Conservation (phyloP, 2,329 filamentous ascomycete species). For the Ceratocystis papillata region DNA sequence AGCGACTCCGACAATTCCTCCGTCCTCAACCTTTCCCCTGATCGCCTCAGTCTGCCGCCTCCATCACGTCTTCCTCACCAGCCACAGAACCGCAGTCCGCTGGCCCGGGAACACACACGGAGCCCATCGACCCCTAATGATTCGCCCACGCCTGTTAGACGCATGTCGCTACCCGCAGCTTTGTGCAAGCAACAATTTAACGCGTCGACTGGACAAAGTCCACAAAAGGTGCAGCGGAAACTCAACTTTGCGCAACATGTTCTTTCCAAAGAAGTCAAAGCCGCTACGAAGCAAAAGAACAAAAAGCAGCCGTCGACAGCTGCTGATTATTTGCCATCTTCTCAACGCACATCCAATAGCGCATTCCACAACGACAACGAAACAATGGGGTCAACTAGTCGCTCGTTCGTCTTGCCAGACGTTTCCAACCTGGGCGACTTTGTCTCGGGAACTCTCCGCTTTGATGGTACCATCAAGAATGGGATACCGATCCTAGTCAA, state of each 20-base stretch:
- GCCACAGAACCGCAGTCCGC: slow-evolving; percentile 33
- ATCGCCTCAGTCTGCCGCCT: slow-evolving; percentile 32
- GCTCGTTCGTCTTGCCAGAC: slow-evolving; percentile 46
- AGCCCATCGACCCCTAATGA: slow-evolving; percentile 28
- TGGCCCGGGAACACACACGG: slow-evolving; percentile 32
- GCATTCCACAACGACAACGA: slow-evolving; percentile 23
- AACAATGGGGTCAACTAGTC: slow-evolving; percentile 32
- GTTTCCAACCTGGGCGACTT: slow-evolving; percentile 48
- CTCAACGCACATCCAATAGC: slow-evolving; percentile 24
- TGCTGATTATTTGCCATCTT: not conserved
- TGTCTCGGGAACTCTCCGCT: slow-evolving; percentile 44
- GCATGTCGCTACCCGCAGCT: slow-evolving; percentile 24
- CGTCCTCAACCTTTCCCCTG: slow-evolving; percentile 30
- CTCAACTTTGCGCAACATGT: slow-evolving; percentile 24
- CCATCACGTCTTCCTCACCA: slow-evolving; percentile 29
- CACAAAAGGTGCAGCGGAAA: slow-evolving; percentile 22
- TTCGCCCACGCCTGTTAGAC: slow-evolving; percentile 18
- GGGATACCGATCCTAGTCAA: slow-evolving; percentile 48
- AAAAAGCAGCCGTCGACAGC: slow-evolving; percentile 14
- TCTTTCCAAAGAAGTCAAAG: slow-evolving; percentile 24
- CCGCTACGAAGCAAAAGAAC: slow-evolving; percentile 20
- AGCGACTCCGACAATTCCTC: slow-evolving; percentile 42
- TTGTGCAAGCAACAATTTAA: slow-evolving; percentile 19
- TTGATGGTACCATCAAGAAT: slow-evolving; percentile 41
- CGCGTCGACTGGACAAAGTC: slow-evolving; percentile 12